Percentiles rank a stretch among this genome's conserved stretches.
These are phyloP conservation scores for Penicillium psychrofluorescens DNA, from an alignment of 495 filamentous ascomycete species.

Conservation along the genomic window DNA sequence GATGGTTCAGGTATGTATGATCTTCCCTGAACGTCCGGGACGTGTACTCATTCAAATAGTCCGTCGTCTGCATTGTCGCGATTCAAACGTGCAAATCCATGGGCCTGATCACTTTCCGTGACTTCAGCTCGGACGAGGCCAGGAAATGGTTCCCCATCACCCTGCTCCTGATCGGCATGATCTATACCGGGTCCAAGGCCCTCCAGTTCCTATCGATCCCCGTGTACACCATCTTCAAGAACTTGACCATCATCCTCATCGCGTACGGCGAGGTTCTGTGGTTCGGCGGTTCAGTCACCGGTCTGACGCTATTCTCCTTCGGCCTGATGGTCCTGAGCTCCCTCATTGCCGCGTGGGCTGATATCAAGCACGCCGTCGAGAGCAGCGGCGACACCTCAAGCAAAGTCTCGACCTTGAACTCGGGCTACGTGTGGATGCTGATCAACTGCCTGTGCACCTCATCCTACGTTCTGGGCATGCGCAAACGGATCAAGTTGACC, in stretches of 20 bases:
- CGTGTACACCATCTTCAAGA: constrained; percentile 99
- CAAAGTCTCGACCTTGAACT: constrained; percentile 82
- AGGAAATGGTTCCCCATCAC: constrained; percentile 99
- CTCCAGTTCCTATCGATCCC: constrained; percentile 95
- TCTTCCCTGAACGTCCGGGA: too few relatives aligned
- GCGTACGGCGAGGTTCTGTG: constrained; percentile 98
- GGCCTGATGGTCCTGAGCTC: constrained; percentile 96
- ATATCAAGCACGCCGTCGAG: constrained; percentile 81
- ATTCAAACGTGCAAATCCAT: constrained; percentile 78
- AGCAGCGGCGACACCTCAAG: constrained; percentile 54
- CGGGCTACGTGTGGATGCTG: constrained; percentile 97
- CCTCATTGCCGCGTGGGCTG: constrained; percentile 93
- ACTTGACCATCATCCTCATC: constrained; percentile 97
- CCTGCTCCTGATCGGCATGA: constrained; percentile 95
- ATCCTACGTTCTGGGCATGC: constrained; percentile 85
- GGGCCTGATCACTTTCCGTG: constrained; percentile 81
- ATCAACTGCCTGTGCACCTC: constrained; percentile 96
- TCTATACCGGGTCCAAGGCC: constrained; percentile 95
- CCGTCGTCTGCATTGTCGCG: constrained; percentile 81
- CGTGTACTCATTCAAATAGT: constrained; percentile 44
- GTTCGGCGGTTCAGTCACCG: constrained; percentile 92
- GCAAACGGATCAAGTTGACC: constrained; percentile 98
- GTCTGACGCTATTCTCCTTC: constrained; percentile 87
- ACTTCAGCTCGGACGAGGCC: constrained; percentile 85
- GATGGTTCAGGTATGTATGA: constrained; percentile 69